Base-by-base conservation (phyloP, 306 rosid genomes). In the Cicer judaicum region DNA sequence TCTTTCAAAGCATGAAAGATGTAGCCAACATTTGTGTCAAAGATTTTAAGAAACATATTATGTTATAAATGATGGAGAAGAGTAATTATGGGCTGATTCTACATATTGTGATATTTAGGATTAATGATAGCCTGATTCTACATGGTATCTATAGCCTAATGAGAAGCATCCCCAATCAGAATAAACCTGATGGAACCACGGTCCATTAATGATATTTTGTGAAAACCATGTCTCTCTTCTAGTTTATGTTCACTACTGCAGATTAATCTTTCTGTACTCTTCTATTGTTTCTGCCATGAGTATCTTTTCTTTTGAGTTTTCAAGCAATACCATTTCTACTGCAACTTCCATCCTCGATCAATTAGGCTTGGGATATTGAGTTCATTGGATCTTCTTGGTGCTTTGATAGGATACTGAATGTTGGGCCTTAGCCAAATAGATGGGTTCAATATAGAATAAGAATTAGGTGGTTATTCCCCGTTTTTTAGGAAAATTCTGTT, bases 11-110 rank as follows among this genome's bases (percentile, higher is more conserved):
- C 10, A 10, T 11, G 10, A 18, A 29, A 48, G 70, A 36, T 47
- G 53, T 49, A 10, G 63, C 79, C 53, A 40, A 75, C 14, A 24
- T 42, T 75, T 24, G 12, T 19, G 12, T 19, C 16, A 64, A 64
- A 2, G 15, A 49, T 54, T 42, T 16, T 6, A 66, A 53, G 18
- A 34, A 40, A 52, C 16, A 13, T 50, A 18, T 52, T 50, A 54
- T 8, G 44, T 64, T 39, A 34, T 13, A 24, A 41, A 15, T 52
- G 21, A 52, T 5, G 57, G 9, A 52, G 3, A 52, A n/a, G 7
- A 19, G 57, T 52, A 52, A 14, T 14, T 52, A 52, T 52, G 24
- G 21, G 21, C 24, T 52, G 57, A 14, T 52, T n/a, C 57, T 52
- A 1, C 16, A 7, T 49, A 49, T 49, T 12, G 14, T 16, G 54